These are phyloP conservation scores for Exserohilum turcica DNA, from an alignment of 2,329 filamentous ascomycete genomes.

Conservation along the genomic window DNA sequence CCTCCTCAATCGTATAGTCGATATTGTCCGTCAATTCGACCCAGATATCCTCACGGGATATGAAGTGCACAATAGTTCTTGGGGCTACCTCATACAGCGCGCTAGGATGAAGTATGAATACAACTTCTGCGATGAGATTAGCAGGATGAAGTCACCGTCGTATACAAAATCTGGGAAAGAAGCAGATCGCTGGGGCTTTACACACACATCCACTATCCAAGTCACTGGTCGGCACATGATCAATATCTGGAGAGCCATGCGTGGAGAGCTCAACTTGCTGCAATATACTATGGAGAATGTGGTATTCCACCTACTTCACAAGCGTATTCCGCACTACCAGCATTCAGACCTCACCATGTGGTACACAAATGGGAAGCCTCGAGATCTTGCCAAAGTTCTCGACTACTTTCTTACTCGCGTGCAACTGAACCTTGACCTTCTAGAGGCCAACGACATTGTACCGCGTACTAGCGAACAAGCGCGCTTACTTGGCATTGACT, in stretches of 20 bases:
- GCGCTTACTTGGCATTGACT: slow-evolving; percentile 88
- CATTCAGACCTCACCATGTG: slow-evolving; percentile 79
- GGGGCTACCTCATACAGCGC: slow-evolving; percentile 94
- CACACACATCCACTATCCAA: slow-evolving; percentile 86
- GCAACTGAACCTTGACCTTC: slow-evolving; percentile 83
- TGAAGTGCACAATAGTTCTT: slow-evolving; percentile 90
- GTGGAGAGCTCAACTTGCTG: slow-evolving; percentile 84
- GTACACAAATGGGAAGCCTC: slow-evolving; percentile 72
- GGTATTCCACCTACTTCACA: slow-evolving; percentile 85
- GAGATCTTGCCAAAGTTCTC: slow-evolving; percentile 74
- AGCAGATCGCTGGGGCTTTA: slow-evolving; percentile 89
- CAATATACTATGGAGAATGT: slow-evolving; percentile 98
- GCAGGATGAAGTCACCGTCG: slow-evolving; percentile 81
- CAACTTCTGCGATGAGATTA: slow-evolving; percentile 88
- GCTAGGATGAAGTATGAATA: slow-evolving; percentile 86
- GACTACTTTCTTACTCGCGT: slow-evolving; percentile 78
- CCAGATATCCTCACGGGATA: slow-evolving; percentile 94
- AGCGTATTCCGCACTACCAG: slow-evolving; percentile 84
- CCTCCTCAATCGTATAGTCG: slow-evolving; percentile 81
- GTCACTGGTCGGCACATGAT: slow-evolving; percentile 96
- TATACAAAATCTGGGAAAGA: slow-evolving; percentile 86
- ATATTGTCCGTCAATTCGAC: slow-evolving; percentile 81
- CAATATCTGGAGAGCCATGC: slow-evolving; percentile 96
- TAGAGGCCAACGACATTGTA: slow-evolving; percentile 88
- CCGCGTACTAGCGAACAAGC: slow-evolving; percentile 92